Evolutionary conservation across 495 filamentous ascomycete genomes (phyloP).

Genomic region (Friedmanniomyces simplex): DNA sequence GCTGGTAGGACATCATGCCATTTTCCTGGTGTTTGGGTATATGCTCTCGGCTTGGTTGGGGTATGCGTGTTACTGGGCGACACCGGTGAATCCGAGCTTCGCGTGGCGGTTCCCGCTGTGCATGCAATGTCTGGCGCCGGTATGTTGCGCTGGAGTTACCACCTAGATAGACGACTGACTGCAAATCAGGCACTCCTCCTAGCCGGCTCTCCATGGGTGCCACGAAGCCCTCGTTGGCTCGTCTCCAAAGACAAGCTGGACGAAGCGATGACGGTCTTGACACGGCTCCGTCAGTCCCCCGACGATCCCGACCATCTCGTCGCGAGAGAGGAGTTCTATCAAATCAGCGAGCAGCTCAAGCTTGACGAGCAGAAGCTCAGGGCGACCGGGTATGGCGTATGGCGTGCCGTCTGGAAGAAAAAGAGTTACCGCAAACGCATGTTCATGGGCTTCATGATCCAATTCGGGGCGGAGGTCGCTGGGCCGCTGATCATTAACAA

Average conservation of each 20-base stretch:
- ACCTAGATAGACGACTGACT: too few species aligned
- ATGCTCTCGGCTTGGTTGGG: constrained; percentile 15
- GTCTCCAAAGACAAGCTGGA: constrained; percentile 11
- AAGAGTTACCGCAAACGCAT: constrained; percentile 9
- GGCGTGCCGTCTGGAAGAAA: constrained; percentile 13
- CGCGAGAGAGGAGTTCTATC: constrained; percentile 17
- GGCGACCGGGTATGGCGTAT: constrained; percentile 5
- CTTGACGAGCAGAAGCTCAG: constrained; percentile 16
- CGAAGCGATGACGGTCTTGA: constrained; percentile 11
- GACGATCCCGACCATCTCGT: constrained; percentile 11
- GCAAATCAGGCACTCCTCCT: background rate
- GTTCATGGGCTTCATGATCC: constrained; percentile 13
- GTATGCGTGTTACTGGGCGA: constrained; percentile 17
- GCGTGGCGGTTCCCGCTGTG: constrained; percentile 18
- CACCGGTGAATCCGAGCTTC: constrained; percentile 2
- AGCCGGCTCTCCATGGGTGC: constrained; percentile 6
- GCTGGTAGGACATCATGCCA: constrained; percentile 13
- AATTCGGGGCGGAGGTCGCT: constrained; percentile 8
- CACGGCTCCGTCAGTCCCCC: constrained; percentile 3
- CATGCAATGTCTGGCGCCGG: constrained; percentile 10
- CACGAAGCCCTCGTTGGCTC: constrained; percentile 13
- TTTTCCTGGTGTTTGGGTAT: constrained; percentile 17
- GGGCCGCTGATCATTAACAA: constrained; percentile 18
- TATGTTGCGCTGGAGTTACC: too few species aligned
- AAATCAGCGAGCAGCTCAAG: constrained; percentile 18